phyloP scores from a whole-genome alignment of 1,284 basidiomycete species.

The Fomitopsis schrenkii region DNA sequence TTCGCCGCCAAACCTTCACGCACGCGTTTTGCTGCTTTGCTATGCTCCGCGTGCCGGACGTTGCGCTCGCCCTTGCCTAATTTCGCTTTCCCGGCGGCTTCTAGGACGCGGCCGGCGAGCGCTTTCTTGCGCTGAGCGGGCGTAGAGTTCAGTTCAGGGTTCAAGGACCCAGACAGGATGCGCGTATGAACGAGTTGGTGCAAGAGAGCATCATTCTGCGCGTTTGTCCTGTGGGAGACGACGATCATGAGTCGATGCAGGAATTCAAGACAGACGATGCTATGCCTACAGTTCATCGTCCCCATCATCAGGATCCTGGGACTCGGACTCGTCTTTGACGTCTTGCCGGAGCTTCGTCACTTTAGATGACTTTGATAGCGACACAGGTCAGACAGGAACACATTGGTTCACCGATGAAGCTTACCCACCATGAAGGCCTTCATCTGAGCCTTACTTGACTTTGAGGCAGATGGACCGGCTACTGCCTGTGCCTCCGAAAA shows the following conservation, averaged over 20 bases:
- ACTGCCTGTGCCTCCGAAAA: conserved; percentile 42
- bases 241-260: conserved; percentile 1
- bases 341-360: conserved; percentile 53
- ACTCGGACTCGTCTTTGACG: conserved; percentile 16
- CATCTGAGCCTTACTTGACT: conserved; percentile 36
- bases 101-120: conserved; percentile 67
- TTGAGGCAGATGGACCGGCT: conserved; percentile 9
- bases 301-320: conserved; percentile 23
- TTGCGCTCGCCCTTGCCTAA: conserved; percentile 67
- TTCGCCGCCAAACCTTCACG: conserved; percentile 64
- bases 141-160: conserved; percentile 54
- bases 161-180: conserved; percentile 66
- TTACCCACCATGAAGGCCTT: conserved; percentile 69
- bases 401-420: conserved; percentile 4
- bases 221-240: conserved; percentile 51
- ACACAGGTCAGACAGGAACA: conserved; percentile 2
- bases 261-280: not conserved
- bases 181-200: conserved; percentile 76
- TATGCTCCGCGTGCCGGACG: conserved; percentile 56
- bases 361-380: conserved; percentile 62
- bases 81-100: conserved; percentile 59
- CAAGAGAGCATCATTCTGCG: conserved; percentile 69
- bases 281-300: conserved; percentile 47
- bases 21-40: conserved; percentile 64
- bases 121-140: conserved; percentile 68